Base-by-base conservation (phyloP, 306 rosid species). In the Dalbergia cochinchinensis region DNA sequence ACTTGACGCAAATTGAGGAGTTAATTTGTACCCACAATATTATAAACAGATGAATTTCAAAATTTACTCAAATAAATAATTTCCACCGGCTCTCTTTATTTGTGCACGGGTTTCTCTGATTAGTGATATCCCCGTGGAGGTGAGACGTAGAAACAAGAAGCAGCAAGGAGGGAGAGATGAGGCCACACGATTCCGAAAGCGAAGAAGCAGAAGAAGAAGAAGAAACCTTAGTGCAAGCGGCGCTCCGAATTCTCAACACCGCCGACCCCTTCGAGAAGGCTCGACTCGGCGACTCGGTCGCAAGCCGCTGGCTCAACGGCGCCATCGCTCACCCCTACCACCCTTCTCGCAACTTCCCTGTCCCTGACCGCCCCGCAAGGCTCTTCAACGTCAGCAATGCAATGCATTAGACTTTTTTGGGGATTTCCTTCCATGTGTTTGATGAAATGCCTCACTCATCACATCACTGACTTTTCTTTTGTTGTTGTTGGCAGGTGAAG, bases 221-320 rank as follows among this genome's bases (percentile, higher is more conserved):
- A 79, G 88, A 89, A 79, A 89, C 81, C 73, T 84, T 94, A 33
- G 90, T 87, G 13, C 93, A 88, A 67, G 93, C 94, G 48, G 98
- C 94, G 78, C 88, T 90, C 55, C 90, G 94, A 71, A 87, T 94
- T 60, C 93, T 94, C 18, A 89, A 87, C 85, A 89, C 94, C 14
- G 86, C 88, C 65, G 93, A 94, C 86, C 97, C 97, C 0, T 90
- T 87, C 83, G 92, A 94, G 84, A 94, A 94, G 82, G 96, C 97
- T 9, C 89, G 74, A 16, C 84, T 94, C 65, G 96, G 97, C 47
- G 92, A 92, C 74, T 34, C 76, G 0, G 91, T 84, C 15, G 98
- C 97, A 41, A 57, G 87, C 18, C 84, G 84, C 74, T 94, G 98
- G 98, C 93, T 94, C 22, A 19, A 83, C 6, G 98, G 94, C 54